These are phyloP conservation scores for Calonectria hawksworthii DNA, from an alignment of 2,329 filamentous ascomycete species.

Conservation along the genomic window DNA sequence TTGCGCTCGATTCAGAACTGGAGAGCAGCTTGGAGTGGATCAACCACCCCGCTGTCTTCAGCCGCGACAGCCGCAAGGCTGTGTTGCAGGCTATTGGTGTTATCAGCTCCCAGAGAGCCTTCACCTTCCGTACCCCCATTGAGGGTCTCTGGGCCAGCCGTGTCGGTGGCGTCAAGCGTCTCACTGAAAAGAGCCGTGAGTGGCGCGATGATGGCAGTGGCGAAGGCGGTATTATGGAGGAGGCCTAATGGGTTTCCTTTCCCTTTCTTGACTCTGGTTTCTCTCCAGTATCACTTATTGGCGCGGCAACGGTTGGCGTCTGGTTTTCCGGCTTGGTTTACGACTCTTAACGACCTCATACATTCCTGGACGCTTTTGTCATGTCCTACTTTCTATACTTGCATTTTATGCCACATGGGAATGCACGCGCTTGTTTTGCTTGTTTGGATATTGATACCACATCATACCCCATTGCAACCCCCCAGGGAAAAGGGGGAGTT, in stretches of 20 bases:
- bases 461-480: constrained; percentile 20
- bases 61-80: constrained; percentile 92
- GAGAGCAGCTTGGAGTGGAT: constrained; percentile 97
- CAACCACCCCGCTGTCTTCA: constrained; percentile 94
- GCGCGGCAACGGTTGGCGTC: constrained; percentile 38
- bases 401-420: constrained; percentile 31
- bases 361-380: constrained; percentile 35
- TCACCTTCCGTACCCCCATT: constrained; percentile 91
- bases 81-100: constrained; percentile 97
- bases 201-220: constrained; percentile 92
- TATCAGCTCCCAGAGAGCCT: constrained; percentile 93
- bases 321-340: constrained; percentile 41
- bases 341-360: constrained; percentile 43
- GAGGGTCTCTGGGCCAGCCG: constrained; percentile 91
- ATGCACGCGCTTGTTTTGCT: constrained; percentile 34
- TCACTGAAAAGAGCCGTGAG: constrained; percentile 88
- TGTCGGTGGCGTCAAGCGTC: constrained; percentile 82
- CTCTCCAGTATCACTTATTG: constrained; percentile 31
- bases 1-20: constrained; percentile 90
- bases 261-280: constrained; percentile 28
- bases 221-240: constrained; percentile 74
- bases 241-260: constrained; percentile 57
- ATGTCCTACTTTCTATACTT: constrained; percentile 32
- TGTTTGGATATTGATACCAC: constrained; percentile 39
- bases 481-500: constrained; percentile 29